These are phyloP conservation scores for Hygrophoropsis aurantiaca DNA, from an alignment of 768 basidiomycete genomes.

Conservation along the genomic window DNA sequence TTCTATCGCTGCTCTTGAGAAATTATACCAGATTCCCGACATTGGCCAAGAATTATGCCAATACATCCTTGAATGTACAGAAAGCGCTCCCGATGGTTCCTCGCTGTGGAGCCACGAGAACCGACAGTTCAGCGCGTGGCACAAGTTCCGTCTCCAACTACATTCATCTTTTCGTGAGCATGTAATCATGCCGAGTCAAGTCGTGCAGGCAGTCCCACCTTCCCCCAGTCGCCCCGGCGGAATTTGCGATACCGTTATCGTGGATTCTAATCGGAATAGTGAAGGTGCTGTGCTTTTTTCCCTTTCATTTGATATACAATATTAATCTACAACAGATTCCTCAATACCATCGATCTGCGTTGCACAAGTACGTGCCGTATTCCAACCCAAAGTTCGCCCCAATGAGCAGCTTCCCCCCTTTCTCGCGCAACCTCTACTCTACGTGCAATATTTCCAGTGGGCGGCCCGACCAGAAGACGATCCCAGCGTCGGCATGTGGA, in stretches of 20 bases:
- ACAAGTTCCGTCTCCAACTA: slow-evolving; percentile 8
- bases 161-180: neutral
- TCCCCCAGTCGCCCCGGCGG: neutral
- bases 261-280: neutral
- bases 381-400: too few relatives aligned
- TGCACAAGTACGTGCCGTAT: too few relatives aligned
- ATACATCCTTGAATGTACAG: slow-evolving; percentile 2
- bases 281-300: too few relatives aligned
- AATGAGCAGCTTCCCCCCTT: too few relatives aligned
- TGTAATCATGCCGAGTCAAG: slow-evolving; percentile 4
- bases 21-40: neutral
- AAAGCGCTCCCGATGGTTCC: slow-evolving; percentile 1
- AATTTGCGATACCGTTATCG: slow-evolving; percentile 2
- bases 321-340: too few relatives aligned
- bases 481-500: too few relatives aligned
- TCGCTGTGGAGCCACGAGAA: neutral
- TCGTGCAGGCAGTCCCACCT: slow-evolving; percentile 3
- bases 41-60: slow-evolving; percentile 15
- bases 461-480: too few relatives aligned
- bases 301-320: too few relatives aligned
- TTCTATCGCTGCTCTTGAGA: neutral
- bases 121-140: slow-evolving; percentile 1
- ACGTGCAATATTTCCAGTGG: too few relatives aligned
- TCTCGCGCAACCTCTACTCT: too few relatives aligned
- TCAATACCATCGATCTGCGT: too few relatives aligned